These are phyloP conservation scores for Kwoniella newhampshirensis DNA, from an alignment of 768 basidiomycete genomes.

Conservation along the genomic window DNA sequence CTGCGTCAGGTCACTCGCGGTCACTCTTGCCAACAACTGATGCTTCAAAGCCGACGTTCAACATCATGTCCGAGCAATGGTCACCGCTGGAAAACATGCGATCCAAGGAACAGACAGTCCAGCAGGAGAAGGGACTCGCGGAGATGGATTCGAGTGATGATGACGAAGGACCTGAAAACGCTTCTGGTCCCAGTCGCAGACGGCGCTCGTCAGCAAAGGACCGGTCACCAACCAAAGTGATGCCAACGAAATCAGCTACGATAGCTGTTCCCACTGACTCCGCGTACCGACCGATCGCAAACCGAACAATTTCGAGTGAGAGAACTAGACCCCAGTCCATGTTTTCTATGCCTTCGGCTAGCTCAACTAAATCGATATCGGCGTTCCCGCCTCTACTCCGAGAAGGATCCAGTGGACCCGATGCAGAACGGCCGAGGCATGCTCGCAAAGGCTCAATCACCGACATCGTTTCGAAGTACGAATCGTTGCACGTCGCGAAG, in stretches of 20 bases:
- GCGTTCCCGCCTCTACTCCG: constrained; percentile 5
- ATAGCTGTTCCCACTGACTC: constrained; percentile 5
- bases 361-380: constrained; percentile 4
- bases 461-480: constrained; percentile 46
- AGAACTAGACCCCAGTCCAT: constrained; percentile 36
- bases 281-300: background rate
- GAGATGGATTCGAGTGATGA: constrained; percentile 43
- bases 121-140: background rate
- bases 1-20: constrained; percentile 17
- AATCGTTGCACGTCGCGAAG: constrained; percentile 20
- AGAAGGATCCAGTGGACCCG: constrained; percentile 5
- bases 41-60: constrained; percentile 16
- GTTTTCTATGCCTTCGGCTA: constrained; percentile 27
- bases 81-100: constrained; percentile 24
- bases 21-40: constrained; percentile 24
- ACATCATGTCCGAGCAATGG: constrained; percentile 30
- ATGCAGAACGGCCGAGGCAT: constrained; percentile 24
- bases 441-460: constrained; percentile 44
- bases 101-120: background rate
- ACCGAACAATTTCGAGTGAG: background rate
- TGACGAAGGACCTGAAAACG: constrained; percentile 40
- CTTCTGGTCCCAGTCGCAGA: constrained; percentile 15
- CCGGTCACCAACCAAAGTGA: constrained; percentile 3
- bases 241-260: constrained; percentile 14
- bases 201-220: constrained; percentile 2